Base-by-base conservation (phyloP, 202 grass and related monocot species). In the Alloteropsis angusta region DNA sequence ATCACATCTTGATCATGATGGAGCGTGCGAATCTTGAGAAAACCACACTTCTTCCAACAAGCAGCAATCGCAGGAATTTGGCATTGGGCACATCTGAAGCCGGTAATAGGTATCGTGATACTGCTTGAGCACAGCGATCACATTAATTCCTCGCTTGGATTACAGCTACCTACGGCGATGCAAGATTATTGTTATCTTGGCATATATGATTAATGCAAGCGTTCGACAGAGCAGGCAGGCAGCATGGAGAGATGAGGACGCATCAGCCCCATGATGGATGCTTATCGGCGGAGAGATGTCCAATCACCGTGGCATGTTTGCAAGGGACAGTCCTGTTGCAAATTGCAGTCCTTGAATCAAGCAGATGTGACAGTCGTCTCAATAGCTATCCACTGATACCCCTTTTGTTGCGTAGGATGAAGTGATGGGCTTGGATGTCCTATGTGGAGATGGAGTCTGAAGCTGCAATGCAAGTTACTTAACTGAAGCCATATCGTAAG, bases 21-120 rank as follows among this genome's bases (percentile, higher is more conserved):
- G 28, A 74, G 30, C 37, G 5, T 80, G 59, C 48, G 28, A 82
- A 82, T 77, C 59, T 72, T 14, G 47, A 22, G 21, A 78, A 78
- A 83, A 49, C 60, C n/a, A 67, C 71, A 64, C 30, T 54, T 45
- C 17, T 78, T 79, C 23, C 60, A 61, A 54, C 49, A 42, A 9
- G 39, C 39, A 66, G 3, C 41, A 53, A 9, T 58, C 19, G 5
- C 7, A 22, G 39, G 57, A 56, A 22, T 66, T 81, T 26, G 36
- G 71, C 45, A 70, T 6, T 34, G 21, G 45, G 68, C 17, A 48
- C 19, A 32, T 46, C 25, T 41, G 16, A 71, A 44, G 44, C 41
- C 52, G 45, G 45, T 22, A 36, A 38, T 14, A 18, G 47, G 42
- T 45, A 65, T 65, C 68, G 48, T 72, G 46, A 47, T 61, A 34